Evolutionary conservation across 2,329 filamentous ascomycete genomes (phyloP).

Genomic region (Ophiostoma sp.): DNA sequence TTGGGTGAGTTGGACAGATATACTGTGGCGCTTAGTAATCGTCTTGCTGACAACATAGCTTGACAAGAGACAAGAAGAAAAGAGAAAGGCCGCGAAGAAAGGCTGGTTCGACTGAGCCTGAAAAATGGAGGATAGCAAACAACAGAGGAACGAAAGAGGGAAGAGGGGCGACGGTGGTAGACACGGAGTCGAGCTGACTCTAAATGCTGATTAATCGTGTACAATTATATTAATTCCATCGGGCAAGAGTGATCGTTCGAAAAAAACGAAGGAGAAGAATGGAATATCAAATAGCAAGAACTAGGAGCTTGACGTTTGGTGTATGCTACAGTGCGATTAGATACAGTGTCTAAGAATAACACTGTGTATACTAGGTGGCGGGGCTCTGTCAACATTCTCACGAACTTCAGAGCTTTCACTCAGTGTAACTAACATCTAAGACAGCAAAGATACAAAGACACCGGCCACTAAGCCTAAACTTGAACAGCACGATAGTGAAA

Average conservation of each 20-base stretch:
- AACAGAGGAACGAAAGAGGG: neutral
- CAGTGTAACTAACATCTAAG: neutral
- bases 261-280: neutral
- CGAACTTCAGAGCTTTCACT: neutral
- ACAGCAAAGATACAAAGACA: neutral
- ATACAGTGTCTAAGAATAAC: neutral
- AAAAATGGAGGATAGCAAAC: neutral
- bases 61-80: slow-evolving; percentile 29
- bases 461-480: neutral
- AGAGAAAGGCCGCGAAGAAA: slow-evolving; percentile 19
- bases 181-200: neutral
- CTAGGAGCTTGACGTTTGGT: neutral
- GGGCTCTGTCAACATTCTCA: slow-evolving; percentile 8
- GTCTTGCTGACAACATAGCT: slow-evolving; percentile 27
- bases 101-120: neutral
- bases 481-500: neutral
- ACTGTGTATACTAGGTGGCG: neutral
- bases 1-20: slow-evolving; percentile 61
- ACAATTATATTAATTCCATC: neutral
- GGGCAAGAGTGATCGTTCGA: neutral
- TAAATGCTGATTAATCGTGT: neutral
- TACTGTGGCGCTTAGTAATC: neutral
- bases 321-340: neutral
- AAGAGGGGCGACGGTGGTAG: neutral
- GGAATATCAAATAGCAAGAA: no score